phyloP scores from a whole-genome alignment of 1,139 yeast species.

The Yamadazyma dendronema region DNA sequence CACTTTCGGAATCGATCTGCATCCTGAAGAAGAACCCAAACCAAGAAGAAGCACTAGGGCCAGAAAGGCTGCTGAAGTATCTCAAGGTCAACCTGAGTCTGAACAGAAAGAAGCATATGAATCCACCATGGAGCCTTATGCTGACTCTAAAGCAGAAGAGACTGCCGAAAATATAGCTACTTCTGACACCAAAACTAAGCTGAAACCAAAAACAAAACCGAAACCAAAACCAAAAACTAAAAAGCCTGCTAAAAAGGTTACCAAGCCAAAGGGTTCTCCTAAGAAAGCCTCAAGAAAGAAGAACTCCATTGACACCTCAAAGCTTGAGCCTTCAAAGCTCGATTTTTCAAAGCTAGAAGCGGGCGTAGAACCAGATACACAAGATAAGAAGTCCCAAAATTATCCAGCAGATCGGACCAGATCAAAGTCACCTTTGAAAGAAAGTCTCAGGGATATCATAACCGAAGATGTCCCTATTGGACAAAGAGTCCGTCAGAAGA shows the following conservation, averaged over 20 bases:
- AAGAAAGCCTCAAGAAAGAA: constrained; percentile 1
- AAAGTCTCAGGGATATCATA: constrained; percentile 28
- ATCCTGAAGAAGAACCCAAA: constrained; percentile 2
- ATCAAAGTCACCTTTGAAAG: constrained; percentile 43
- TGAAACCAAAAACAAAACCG: background rate
- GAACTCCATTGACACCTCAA: background rate
- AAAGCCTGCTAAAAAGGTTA: constrained; percentile 1
- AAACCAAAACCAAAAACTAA: background rate
- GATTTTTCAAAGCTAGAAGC: background rate
- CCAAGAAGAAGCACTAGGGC: constrained; percentile 1
- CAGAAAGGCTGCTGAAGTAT: too few relatives aligned
- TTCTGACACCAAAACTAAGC: background rate
- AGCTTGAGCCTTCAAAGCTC: background rate
- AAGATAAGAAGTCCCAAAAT: constrained; percentile 15
- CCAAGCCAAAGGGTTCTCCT: constrained; percentile 4
- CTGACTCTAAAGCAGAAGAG: too few relatives aligned
- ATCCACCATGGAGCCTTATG: too few relatives aligned
- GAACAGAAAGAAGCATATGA: background rate
- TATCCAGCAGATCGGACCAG: constrained; percentile 41
- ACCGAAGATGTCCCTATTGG: constrained; percentile 19
- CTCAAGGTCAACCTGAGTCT: too few relatives aligned
- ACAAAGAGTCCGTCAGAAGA: constrained; percentile 17
- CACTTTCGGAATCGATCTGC: constrained; percentile 14
- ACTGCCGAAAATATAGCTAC: too few relatives aligned
- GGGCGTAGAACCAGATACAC: background rate